Percentiles rank a stretch among this genome's conserved stretches.
Evolutionary conservation across 2,329 filamentous ascomycete genomes (phyloP).

Genomic region (Claviceps digitariae): DNA sequence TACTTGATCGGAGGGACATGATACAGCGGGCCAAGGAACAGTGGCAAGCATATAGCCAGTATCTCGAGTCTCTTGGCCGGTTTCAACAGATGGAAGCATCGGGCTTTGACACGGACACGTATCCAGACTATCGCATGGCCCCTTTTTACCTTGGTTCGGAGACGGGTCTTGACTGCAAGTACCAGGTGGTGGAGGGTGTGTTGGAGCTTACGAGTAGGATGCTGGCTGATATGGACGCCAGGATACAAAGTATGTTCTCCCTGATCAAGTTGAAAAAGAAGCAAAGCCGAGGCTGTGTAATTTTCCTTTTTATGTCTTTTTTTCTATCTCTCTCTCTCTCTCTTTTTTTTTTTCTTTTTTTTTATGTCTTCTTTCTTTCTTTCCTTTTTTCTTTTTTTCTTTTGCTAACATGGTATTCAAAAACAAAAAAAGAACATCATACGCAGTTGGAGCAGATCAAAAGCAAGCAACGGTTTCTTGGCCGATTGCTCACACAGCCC

Average conservation of each 20-base stretch:
- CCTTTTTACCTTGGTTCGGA: constrained; percentile 22
- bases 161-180: constrained; percentile 17
- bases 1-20: constrained; percentile 17
- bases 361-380: no score
- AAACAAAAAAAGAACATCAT: constrained; percentile 14
- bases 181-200: constrained; percentile 19
- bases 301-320: no score
- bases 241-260: constrained; percentile 21
- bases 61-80: constrained; percentile 21
- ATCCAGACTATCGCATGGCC: constrained; percentile 25
- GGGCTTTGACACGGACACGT: constrained; percentile 23
- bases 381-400: no score
- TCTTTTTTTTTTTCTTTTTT: no score
- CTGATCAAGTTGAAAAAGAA: no score
- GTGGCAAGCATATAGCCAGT: constrained; percentile 20
- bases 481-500: constrained; percentile 25
- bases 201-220: constrained; percentile 19
- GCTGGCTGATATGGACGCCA: constrained; percentile 21
- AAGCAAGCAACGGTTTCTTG: constrained; percentile 24
- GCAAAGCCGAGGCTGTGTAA: no score
- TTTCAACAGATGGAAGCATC: constrained; percentile 25
- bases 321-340: no score
- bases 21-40: constrained; percentile 18
- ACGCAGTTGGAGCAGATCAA: constrained; percentile 18
- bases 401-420: neutral